These are phyloP conservation scores for Andrographis paniculata DNA, from an alignment of 305 asterid genomes.

Conservation along the genomic window DNA sequence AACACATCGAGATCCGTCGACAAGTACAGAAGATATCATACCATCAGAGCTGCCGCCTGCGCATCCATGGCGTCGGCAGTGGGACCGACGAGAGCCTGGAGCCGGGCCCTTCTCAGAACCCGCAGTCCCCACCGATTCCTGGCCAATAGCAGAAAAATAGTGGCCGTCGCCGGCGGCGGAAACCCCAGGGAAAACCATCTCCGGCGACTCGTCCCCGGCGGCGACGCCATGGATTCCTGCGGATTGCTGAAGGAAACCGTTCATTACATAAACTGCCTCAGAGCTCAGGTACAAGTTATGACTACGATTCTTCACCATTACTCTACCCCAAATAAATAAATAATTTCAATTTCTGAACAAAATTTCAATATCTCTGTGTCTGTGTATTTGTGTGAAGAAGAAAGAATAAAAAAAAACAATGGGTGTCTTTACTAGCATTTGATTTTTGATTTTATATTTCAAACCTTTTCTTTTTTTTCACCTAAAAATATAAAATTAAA, in stretches of 20 bases:
- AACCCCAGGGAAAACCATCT: constrained; percentile 44
- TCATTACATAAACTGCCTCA: constrained; percentile 64
- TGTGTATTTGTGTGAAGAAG: not conserved
- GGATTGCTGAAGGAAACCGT: constrained; percentile 63
- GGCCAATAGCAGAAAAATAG: constrained; percentile 5
- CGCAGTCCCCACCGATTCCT: constrained; percentile 2
- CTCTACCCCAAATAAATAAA: constrained; percentile 17
- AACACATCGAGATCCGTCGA: constrained; percentile 4
- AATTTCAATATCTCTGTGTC: not conserved
- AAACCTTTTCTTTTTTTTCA: too few species aligned
- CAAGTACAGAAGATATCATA: constrained; percentile 24
- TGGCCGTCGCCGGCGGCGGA: too few species aligned
- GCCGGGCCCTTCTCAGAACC: constrained; percentile 51
- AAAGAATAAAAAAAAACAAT: not conserved
- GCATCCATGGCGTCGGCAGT: constrained; percentile 68
- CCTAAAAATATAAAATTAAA: too few species aligned
- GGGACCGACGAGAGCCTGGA: constrained; percentile 63
- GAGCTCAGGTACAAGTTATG: constrained; percentile 74
- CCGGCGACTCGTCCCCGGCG: constrained; percentile 59
- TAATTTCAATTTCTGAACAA: too few species aligned
- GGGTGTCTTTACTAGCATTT: not conserved
- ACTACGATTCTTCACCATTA: constrained; percentile 34
- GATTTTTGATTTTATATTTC: too few species aligned
- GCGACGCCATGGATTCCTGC: constrained; percentile 40
- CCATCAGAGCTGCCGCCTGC: constrained; percentile 43